Evolutionary conservation across 108 stramenopile species (phyloP), one percentile per base, ranked within the genome.

Genomic region (Epipyxis sp.): DNA sequence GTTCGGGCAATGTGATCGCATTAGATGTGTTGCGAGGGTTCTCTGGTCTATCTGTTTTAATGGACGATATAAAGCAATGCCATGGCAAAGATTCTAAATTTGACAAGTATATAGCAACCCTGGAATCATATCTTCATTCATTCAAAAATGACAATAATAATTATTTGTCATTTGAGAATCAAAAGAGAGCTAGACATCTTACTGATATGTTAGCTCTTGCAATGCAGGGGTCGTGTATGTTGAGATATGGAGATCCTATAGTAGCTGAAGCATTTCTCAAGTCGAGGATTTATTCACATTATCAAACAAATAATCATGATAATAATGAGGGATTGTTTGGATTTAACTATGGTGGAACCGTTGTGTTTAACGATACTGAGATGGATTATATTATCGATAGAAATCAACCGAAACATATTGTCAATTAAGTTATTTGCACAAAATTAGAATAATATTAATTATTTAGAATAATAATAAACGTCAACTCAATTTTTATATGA

Each of bases 1-100:
- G 82, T 1, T 59, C 54, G 20, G 78, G 78, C 32, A 83, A 83
- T 43, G 69, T 78, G 29, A 46, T 74, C 3, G 82, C 77, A 1
- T 50, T 83, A 43, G 82, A 83, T 44, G 40, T 83, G 1, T 25
- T 82, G 6, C 65, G 82, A 43, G 71, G 10, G 27, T 25, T 13
- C 32, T 43, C 37, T 42, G 10, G 10, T 27, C 27, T 74, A 3
- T 42, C 71, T 39, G 32, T 39, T 6, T 74, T 74, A 37, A 10
- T 74, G 32, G 25, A 42, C 20, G 71, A 74, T 10, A 35, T 74
- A 10, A 13, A 74, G n/a, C 71, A 42, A 3, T 13, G 10, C 27
- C 16, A 57, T 16, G 71, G 71, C 44, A 74, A 42, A 42, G 71
- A 74, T 32, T 6, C n/a, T 74, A 3, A 20, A 43, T 57, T 74